Evolutionary conservation across 371 early-diverging fungal species (phyloP).

Genomic region (Rhizopus delemar): DNA sequence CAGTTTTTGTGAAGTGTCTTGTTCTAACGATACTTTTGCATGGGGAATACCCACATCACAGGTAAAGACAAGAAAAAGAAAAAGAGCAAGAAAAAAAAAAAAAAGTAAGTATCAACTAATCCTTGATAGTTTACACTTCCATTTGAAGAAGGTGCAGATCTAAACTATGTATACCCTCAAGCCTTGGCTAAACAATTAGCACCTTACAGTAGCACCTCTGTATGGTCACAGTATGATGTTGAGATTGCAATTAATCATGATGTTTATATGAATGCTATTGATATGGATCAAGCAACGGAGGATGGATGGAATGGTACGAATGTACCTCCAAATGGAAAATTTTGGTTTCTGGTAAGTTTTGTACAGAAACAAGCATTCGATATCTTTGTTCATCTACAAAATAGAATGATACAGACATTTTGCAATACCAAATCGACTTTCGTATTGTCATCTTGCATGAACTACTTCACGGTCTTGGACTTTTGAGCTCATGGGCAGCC

Average conservation of each 20-base stretch:
- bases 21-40: slow-evolving; percentile 41
- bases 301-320: slow-evolving; percentile 44
- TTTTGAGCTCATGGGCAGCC: slow-evolving; percentile 52
- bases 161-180: slow-evolving; percentile 52
- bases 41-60: slow-evolving; percentile 49
- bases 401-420: slow-evolving; percentile 28
- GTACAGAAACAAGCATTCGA: background rate
- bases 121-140: slow-evolving; percentile 43
- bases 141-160: slow-evolving; percentile 50
- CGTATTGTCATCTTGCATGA: slow-evolving; percentile 47
- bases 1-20: slow-evolving; percentile 38
- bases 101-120: slow-evolving; percentile 1
- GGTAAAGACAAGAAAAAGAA: slow-evolving; percentile 18
- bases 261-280: slow-evolving; percentile 32
- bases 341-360: slow-evolving; percentile 42
- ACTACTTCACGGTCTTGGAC: slow-evolving; percentile 46
- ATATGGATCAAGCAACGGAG: slow-evolving; percentile 24
- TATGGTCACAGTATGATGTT: slow-evolving; percentile 46
- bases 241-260: slow-evolving; percentile 52
- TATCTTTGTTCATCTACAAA: background rate
- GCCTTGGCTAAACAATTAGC: slow-evolving; percentile 51
- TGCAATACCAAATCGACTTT: slow-evolving; percentile 38
- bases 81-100: background rate
- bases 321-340: slow-evolving; percentile 38
- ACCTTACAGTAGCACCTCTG: slow-evolving; percentile 42